These are phyloP conservation scores for Daldinia caldariorum DNA, from an alignment of 495 filamentous ascomycete genomes.

Conservation along the genomic window DNA sequence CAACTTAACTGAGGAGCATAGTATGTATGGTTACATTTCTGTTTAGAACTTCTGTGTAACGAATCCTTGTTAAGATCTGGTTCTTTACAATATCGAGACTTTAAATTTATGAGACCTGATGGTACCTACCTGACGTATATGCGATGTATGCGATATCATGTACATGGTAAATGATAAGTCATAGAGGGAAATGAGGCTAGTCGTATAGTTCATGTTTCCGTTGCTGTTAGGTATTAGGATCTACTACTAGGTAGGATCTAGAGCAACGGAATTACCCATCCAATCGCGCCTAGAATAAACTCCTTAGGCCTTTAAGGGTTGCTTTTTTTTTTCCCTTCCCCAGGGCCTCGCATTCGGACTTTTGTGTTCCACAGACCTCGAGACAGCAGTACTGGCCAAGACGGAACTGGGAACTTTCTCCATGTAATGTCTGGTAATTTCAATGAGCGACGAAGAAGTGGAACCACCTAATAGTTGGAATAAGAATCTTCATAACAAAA, in stretches of 20 bases:
- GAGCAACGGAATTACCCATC: slow-evolving; percentile 35
- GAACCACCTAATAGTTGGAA: slow-evolving; percentile 9
- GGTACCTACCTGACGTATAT: slow-evolving; percentile 11
- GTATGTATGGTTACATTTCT: background rate
- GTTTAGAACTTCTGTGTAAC: slow-evolving; percentile 21
- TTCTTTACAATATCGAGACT: background rate
- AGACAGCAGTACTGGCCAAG: slow-evolving; percentile 21
- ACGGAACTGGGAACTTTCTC: slow-evolving; percentile 27
- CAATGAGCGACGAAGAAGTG: slow-evolving; percentile 10
- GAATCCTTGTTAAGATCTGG: background rate
- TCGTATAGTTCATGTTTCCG: slow-evolving; percentile 14
- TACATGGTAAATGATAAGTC: slow-evolving; percentile 20
- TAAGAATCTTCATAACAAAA: slow-evolving; percentile 4
- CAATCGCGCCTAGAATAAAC: slow-evolving; percentile 13
- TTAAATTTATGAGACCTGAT: slow-evolving; percentile 20
- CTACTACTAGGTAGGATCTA: slow-evolving; percentile 10
- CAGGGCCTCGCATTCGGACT: slow-evolving; percentile 14
- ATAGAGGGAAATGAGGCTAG: slow-evolving; percentile 23
- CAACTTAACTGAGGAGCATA: background rate
- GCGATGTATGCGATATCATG: slow-evolving; percentile 1
- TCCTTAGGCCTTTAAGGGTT: slow-evolving; percentile 25
- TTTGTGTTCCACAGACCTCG: slow-evolving; percentile 25
- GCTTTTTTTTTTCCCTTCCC: slow-evolving; percentile 19
- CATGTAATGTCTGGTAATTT: slow-evolving; percentile 22
- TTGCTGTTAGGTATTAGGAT: slow-evolving; percentile 12